These are phyloP conservation scores for Trypanosoma platydactyli DNA, from an alignment of 208 protist genomes.

Conservation along the genomic window DNA sequence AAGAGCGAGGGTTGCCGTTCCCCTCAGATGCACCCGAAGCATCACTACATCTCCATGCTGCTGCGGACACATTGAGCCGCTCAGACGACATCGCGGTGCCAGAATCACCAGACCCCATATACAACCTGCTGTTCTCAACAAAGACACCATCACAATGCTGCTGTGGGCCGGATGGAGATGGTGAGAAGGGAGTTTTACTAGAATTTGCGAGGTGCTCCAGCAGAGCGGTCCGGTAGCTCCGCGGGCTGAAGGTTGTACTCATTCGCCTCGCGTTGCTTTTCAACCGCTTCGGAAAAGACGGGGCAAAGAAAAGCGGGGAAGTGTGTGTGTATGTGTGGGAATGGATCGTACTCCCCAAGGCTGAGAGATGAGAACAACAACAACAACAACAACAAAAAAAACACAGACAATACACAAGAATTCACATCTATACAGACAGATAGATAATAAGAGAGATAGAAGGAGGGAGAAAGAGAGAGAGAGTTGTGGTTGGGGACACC, in stretches of 20 bases:
- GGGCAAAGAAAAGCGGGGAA: neutral
- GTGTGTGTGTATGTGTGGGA: neutral
- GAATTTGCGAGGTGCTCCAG: conserved; percentile 26
- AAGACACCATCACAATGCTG: conserved; percentile 15
- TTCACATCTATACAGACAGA: no score
- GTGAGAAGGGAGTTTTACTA: neutral
- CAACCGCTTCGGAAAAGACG: conserved; percentile 1
- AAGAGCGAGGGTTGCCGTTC: conserved; percentile 29
- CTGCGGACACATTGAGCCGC: neutral
- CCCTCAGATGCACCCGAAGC: neutral
- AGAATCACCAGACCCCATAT: conserved; percentile 3
- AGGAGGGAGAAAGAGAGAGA: conserved; percentile 5
- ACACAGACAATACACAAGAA: neutral
- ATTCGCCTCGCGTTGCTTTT: conserved; percentile 9
- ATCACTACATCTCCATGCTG: neutral
- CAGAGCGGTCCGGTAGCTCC: conserved; percentile 40
- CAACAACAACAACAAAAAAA: conserved; percentile 16
- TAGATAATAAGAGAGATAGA: conserved; percentile 4
- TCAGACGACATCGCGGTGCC: neutral
- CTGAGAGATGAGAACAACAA: conserved; percentile 13
- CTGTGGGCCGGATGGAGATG: neutral
- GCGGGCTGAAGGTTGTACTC: conserved; percentile 23
- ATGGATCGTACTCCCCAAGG: no score
- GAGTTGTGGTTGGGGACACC: neutral
- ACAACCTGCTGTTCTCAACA: conserved; percentile 35